Evolutionary conservation across 2,329 filamentous ascomycete species (phyloP).

Genomic region (Myotisia sp.): DNA sequence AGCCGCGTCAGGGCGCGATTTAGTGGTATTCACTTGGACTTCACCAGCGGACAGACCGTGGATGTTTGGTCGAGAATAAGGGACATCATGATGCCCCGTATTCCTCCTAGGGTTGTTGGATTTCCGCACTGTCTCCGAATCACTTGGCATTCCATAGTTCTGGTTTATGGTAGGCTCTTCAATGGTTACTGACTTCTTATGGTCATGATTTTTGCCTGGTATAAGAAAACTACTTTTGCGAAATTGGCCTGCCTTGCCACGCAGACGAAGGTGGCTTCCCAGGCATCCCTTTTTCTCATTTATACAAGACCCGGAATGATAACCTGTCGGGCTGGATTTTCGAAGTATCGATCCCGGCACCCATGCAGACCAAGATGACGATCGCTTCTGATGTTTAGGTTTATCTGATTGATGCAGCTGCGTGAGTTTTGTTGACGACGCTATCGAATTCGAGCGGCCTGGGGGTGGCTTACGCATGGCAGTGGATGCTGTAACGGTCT

Average conservation of each 20-base stretch:
- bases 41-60: too few species aligned
- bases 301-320: background rate
- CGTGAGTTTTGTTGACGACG: slow-evolving; percentile 8
- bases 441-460: slow-evolving; percentile 2
- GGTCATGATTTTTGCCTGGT: background rate
- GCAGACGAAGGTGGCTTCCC: too few species aligned
- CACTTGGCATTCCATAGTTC: slow-evolving; percentile 7
- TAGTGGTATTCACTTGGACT: too few species aligned
- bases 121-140: slow-evolving; percentile 11
- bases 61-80: too few species aligned
- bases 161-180: slow-evolving; percentile 6
- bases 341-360: slow-evolving; percentile 6
- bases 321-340: background rate
- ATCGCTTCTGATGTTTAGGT: slow-evolving; percentile 3
- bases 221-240: background rate
- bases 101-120: background rate
- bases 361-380: slow-evolving; percentile 12
- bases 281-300: background rate
- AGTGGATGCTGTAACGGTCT: background rate
- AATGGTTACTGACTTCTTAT: slow-evolving; percentile 10
- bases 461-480: background rate
- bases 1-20: too few species aligned
- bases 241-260: background rate
- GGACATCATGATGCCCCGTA: background rate
- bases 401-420: slow-evolving; percentile 6